Evolutionary conservation across 2,329 filamentous ascomycete species (phyloP), one percentile per base, ranked within the genome.

Genomic region (Emergomyces pasteurianus): DNA sequence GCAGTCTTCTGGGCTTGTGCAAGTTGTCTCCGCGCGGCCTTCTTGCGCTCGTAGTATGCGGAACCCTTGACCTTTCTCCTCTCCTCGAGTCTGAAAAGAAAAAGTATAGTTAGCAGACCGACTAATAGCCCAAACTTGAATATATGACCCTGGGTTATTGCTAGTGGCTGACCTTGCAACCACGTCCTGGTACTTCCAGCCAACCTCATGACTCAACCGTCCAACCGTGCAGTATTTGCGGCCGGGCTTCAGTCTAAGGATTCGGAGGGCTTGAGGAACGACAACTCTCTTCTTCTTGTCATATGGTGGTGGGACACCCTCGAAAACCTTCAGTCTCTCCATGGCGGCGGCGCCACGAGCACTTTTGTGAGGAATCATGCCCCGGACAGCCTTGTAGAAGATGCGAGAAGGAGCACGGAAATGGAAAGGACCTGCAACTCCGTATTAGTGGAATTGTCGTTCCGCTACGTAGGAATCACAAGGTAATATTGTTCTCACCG

Each of bases 311-410:
- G 94, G 94, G 69, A 99, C 86, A 85, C 94, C 94, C 88, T 99
- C 94, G 80, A 97, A 99, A 78, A 95, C 91, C 91, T 99, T 99
- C 72, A 99, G 89, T 81, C 94, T 89, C 86, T 97, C 92, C 78
- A 99, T 81, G 73, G 94, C 94, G 74, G 92, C 92, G 73, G 90
- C 88, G 81, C 94, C 94, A 77, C 94, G 92, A 78, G 94, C 86
- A 72, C 94, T 99, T 90, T 99, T 99, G 90, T 99, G 94, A 77
- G 94, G 94, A 72, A 99, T 95, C 94, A 99, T 99, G 80, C 94
- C 94, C 80, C 94, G 92, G 82, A 99, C 90, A 78, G 94, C 91
- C 89, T 96, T 96, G 89, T 96, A 99, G 88, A 99, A 96, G 85
- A 99, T 96, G 81, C 95, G 89, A 74, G 92, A 95, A 67, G 94